Evolutionary conservation across 1,139 yeast genomes (phyloP), one percentile per base, ranked within the genome.

Genomic region (Ogataea hybrid): DNA sequence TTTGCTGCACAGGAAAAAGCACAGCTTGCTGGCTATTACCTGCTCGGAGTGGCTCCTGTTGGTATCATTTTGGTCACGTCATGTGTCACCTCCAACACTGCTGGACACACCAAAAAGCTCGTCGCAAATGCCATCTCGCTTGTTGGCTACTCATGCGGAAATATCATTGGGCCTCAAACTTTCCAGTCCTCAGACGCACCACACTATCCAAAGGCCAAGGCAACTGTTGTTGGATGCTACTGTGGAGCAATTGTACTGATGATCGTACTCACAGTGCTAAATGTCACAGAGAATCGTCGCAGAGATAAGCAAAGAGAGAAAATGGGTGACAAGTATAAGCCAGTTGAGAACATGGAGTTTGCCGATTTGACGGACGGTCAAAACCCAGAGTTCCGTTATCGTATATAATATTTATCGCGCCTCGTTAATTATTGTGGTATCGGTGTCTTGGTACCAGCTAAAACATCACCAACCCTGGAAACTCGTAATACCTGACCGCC

Each of bases 151-250:
- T 78, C 84, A 49, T 73, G 76, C 20, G 88, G 92, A 27, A 82
- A 83, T 51, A 67, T 82, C 39, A 70, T 79, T 37, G 90, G 90
- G 0, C 89, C 90, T 3, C 88, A 81, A 58, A 72, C 83, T 34
- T 83, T 82, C 57, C 57, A 62, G 29, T 37, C 54, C 4, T 32
- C 37, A 2, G 52, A 50, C 28, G 54, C 55, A 2, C 58, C 58
- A 15, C 27, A 45, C 6, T 54, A 54, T 25, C 40, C 39, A 9
- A 41, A 43, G 4, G 44, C 64, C 46, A 31, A 56, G 52, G 58
- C 63, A 5, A 54, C 55, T 18, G 49, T 49, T 25, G 51, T 55
- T 27, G 51, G 51, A 28, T 48, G 56, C 35, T 69, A 52, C 34
- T 35, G 43, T 15, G 52, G 46, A 12, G 31, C 54, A 3, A 41